A percentile compares a stretch with the other conserved stretches of the same genome.
phyloP scores from a whole-genome alignment of 1,284 basidiomycete species.

The Puccinia hordei region DNA sequence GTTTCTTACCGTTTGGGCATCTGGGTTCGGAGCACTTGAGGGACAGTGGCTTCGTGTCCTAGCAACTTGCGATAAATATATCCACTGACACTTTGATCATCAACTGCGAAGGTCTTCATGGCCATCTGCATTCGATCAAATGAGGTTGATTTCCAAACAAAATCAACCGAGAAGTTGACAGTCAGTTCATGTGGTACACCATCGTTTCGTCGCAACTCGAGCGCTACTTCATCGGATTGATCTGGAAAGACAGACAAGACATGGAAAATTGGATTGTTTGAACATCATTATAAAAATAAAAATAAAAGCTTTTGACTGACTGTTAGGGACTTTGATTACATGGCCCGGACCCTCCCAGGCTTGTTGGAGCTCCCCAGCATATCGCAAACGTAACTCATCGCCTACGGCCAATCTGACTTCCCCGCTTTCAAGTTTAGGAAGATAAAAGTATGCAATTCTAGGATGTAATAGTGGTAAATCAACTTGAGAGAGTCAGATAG shows the following conservation, averaged over 20 bases:
- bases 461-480: constrained; percentile 20
- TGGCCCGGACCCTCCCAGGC: constrained; percentile 96
- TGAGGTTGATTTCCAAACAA: constrained; percentile 99
- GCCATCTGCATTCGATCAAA: constrained; percentile 99
- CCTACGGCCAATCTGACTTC: constrained; percentile 96
- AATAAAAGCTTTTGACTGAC: constrained; percentile 67
- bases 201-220: constrained; percentile 86
- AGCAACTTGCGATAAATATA: constrained; percentile 99
- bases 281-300: too few relatives aligned
- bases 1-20: constrained; percentile 77
- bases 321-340: constrained; percentile 99
- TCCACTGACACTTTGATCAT: constrained; percentile 97
- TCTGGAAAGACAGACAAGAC: constrained; percentile 68
- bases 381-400: constrained; percentile 88
- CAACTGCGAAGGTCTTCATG: constrained; percentile 98
- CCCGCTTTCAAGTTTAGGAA: constrained; percentile 96
- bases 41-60: constrained; percentile 84
- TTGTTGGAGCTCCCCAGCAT: constrained; percentile 83
- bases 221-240: constrained; percentile 93
- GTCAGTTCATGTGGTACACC: constrained; percentile 94
- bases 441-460: constrained; percentile 83
- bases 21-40: constrained; percentile 76
- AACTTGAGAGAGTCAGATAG: background rate
- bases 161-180: constrained; percentile 92
- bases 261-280: too few relatives aligned